phyloP scores from a whole-genome alignment of 2,329 filamentous ascomycete genomes.

The Diplodia corticola region DNA sequence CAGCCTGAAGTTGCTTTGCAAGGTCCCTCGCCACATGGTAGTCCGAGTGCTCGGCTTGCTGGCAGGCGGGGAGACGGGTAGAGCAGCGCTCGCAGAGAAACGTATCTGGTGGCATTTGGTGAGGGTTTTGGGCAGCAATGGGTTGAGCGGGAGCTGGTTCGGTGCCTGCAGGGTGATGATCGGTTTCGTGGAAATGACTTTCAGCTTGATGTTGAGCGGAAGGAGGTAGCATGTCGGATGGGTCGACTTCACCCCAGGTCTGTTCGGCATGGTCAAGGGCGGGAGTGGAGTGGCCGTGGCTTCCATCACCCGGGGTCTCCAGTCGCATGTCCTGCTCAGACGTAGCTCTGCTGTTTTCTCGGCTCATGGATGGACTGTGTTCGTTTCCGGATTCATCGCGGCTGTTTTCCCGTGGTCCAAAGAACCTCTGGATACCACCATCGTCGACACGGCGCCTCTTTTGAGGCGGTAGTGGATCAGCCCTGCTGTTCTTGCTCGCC shows the following conservation, averaged over 20 bases:
- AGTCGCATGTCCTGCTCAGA: neutral
- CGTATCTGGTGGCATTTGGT: slow-evolving; percentile 32
- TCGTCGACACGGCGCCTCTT: slow-evolving; percentile 36
- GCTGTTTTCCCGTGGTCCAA: slow-evolving; percentile 24
- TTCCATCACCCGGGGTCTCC: neutral
- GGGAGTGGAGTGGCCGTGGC: neutral
- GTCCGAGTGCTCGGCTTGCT: slow-evolving; percentile 77
- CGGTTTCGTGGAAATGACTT: neutral
- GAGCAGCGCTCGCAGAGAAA: slow-evolving; percentile 67
- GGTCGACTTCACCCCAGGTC: neutral
- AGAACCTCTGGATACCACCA: slow-evolving; percentile 42
- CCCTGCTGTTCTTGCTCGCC: neutral
- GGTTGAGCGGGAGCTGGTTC: neutral
- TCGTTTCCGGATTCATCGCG: slow-evolving; percentile 17
- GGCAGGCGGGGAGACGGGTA: slow-evolving; percentile 57
- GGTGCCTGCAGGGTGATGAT: neutral
- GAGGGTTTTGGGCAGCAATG: slow-evolving; percentile 17
- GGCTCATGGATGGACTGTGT: slow-evolving; percentile 5
- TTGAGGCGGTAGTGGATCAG: slow-evolving; percentile 22
- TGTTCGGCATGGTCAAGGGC: neutral
- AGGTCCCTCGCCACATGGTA: slow-evolving; percentile 94
- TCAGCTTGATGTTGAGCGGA: slow-evolving; percentile 35
- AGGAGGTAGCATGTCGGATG: slow-evolving; percentile 30
- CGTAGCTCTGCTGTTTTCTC: neutral
- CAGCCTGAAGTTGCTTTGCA: slow-evolving; percentile 57